Conservation (phyloP, 495 filamentous ascomycete genomes). For the Lophiotrema nucula region DNA sequence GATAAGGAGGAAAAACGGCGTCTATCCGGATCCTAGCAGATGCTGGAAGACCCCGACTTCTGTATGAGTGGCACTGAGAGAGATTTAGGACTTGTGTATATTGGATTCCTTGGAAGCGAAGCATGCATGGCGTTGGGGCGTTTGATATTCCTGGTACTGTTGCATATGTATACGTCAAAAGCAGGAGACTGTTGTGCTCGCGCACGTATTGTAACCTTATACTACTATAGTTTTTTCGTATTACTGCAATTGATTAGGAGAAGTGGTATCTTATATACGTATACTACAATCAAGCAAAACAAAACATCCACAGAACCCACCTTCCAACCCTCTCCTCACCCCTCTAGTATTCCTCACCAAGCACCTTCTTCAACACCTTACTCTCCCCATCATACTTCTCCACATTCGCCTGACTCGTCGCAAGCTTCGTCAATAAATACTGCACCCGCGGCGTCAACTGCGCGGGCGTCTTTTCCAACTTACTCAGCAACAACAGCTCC, state of each 20-base stretch:
- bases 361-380: slow-evolving; percentile 63
- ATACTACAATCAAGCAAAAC: not conserved
- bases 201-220: too few species aligned
- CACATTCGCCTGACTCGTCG: slow-evolving; percentile 71
- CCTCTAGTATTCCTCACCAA: slow-evolving; percentile 44
- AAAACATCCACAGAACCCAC: too few species aligned
- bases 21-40: not conserved
- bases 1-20: not conserved
- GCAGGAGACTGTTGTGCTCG: too few species aligned
- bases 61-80: too few species aligned
- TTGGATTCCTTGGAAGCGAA: too few species aligned
- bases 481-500: slow-evolving; percentile 64
- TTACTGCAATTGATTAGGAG: too few species aligned
- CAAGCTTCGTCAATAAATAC: slow-evolving; percentile 73
- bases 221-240: too few species aligned
- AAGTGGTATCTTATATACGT: slow-evolving; percentile 5
- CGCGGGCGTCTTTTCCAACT: slow-evolving; percentile 58
- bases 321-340: too few species aligned
- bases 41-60: too few species aligned
- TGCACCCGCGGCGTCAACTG: slow-evolving; percentile 60
- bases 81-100: too few species aligned
- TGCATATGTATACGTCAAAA: too few species aligned
- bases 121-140: slow-evolving; percentile 25
- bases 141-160: too few species aligned
- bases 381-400: slow-evolving; percentile 72